A percentile compares a stretch with the other conserved stretches of the same genome.
Conservation (phyloP, 352 stramenopile genomes). For the Sclerospora graminicola region DNA sequence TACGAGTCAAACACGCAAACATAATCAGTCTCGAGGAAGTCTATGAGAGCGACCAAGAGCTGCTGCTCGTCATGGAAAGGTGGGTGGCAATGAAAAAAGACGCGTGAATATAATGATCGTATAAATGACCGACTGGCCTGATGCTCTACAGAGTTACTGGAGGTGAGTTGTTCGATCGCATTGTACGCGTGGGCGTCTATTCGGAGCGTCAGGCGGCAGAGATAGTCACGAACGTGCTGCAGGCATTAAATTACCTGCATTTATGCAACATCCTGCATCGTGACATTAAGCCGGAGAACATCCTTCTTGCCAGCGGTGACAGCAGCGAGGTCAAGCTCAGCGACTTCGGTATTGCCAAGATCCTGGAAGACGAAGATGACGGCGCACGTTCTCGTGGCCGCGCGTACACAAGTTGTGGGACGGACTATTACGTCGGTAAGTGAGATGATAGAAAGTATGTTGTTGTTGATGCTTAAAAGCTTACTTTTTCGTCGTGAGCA, state of each 20-base stretch:
- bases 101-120: neutral
- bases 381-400: conserved; percentile 50
- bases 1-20: conserved; percentile 79
- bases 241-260: conserved; percentile 65
- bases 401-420: conserved; percentile 82
- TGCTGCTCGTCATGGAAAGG: conserved; percentile 84
- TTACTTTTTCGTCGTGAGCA: conserved; percentile 1
- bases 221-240: conserved; percentile 64
- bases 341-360: conserved; percentile 80
- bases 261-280: conserved; percentile 75
- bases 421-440: conserved; percentile 81
- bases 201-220: conserved; percentile 69
- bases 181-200: conserved; percentile 74
- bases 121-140: neutral
- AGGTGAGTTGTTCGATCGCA: conserved; percentile 76
- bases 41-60: conserved; percentile 80
- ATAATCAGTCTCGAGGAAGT: conserved; percentile 83
- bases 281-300: conserved; percentile 81
- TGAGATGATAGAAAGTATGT: neutral
- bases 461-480: conserved; percentile 1
- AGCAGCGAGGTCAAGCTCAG: conserved; percentile 72
- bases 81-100: conserved; percentile 6
- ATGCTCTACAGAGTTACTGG: conserved; percentile 49
- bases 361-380: conserved; percentile 72
- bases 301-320: conserved; percentile 62